Evolutionary conservation across 352 stramenopile species (phyloP).

Genomic region (Phytophthora foliorum): DNA sequence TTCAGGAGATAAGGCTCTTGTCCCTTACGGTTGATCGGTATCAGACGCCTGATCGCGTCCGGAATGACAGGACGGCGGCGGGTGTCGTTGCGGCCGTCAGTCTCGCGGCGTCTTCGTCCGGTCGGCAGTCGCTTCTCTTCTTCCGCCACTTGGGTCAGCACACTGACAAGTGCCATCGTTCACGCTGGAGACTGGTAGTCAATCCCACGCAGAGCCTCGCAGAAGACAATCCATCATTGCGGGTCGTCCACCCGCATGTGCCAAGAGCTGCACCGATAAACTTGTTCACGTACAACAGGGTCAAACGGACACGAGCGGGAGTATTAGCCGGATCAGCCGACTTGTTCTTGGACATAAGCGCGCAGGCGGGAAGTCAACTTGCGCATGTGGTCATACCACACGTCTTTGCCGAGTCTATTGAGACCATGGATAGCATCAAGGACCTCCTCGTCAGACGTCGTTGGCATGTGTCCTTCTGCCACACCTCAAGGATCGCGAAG

Average conservation of each 20-base stretch:
- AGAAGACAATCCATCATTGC: slow-evolving; percentile 9
- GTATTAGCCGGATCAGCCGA: slow-evolving; percentile 8
- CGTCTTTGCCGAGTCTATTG: neutral
- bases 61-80: too few relatives aligned
- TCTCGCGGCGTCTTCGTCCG: too few relatives aligned
- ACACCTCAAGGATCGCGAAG: too few relatives aligned
- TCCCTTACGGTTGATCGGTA: neutral
- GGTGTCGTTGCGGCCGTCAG: too few relatives aligned
- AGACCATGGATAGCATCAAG: neutral
- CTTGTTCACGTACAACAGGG: slow-evolving; percentile 11
- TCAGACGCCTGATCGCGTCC: neutral
- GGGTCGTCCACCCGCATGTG: slow-evolving; percentile 3
- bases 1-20: slow-evolving; percentile 15
- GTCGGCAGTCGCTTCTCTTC: neutral
- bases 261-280: slow-evolving; percentile 8
- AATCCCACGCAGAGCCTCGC: slow-evolving; percentile 6
- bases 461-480: too few relatives aligned
- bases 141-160: slow-evolving; percentile 4
- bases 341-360: slow-evolving; percentile 21
- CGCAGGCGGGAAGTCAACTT: slow-evolving; percentile 4
- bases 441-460: neutral
- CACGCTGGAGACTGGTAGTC: slow-evolving; percentile 9
- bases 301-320: neutral
- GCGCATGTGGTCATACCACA: neutral
- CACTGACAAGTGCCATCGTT: slow-evolving; percentile 13